These are phyloP conservation scores for Passalora sequoiae DNA, from an alignment of 2,329 filamentous ascomycete species.

Conservation along the genomic window DNA sequence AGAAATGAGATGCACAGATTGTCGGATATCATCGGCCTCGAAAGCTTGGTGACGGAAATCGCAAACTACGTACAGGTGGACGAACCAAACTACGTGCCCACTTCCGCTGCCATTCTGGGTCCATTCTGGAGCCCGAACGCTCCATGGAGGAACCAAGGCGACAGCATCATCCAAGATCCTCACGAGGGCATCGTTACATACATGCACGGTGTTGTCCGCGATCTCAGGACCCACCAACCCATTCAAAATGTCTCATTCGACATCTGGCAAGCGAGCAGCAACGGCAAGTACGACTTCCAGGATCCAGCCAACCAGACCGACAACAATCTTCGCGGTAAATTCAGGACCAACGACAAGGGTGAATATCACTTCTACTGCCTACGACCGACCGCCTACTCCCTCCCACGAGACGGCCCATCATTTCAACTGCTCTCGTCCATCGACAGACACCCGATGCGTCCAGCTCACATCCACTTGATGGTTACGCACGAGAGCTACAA, in stretches of 20 bases:
- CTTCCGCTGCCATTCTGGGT: conserved; percentile 70
- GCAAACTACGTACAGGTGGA: conserved; percentile 57
- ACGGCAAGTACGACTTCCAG: conserved; percentile 66
- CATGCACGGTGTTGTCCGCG: conserved; percentile 65
- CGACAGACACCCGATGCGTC: conserved; percentile 56
- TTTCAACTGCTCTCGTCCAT: conserved; percentile 50
- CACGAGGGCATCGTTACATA: conserved; percentile 55
- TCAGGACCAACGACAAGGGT: conserved; percentile 64
- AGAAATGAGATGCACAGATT: conserved; percentile 71
- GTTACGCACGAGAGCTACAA: conserved; percentile 22
- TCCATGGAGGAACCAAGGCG: conserved; percentile 64
- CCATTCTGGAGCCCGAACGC: conserved; percentile 69
- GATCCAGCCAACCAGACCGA: conserved; percentile 65
- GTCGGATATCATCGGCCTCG: conserved; percentile 68
- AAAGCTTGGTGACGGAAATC: conserved; percentile 65
- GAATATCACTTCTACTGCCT: conserved; percentile 71
- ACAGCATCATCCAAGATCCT: conserved; percentile 60
- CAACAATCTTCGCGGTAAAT: conserved; percentile 74
- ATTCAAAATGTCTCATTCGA: conserved; percentile 66
- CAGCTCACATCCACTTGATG: conserved; percentile 53
- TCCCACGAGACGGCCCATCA: conserved; percentile 60
- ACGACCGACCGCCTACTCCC: conserved; percentile 66
- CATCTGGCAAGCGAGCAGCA: conserved; percentile 72
- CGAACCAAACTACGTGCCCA: conserved; percentile 58
- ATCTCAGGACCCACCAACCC: conserved; percentile 59